Base-by-base conservation (phyloP, 176 grass and related monocot species). In the Dendrocalamus sinicus region DNA sequence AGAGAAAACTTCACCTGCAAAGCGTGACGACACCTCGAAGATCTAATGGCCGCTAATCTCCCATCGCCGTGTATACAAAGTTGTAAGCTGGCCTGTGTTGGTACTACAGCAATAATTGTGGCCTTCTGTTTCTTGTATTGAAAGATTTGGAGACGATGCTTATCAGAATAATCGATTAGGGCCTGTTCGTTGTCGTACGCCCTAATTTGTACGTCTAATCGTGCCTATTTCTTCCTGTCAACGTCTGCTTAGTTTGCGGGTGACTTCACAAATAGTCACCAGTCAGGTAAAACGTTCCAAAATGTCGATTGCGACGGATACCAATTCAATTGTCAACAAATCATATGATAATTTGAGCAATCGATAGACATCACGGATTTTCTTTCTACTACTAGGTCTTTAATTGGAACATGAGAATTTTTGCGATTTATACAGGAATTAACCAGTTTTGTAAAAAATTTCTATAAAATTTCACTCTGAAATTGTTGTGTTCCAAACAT, bases 91-190 rank as follows among this genome's bases (percentile, higher is more conserved):
- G 12, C 22, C 74, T 22, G 41, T 83, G 43, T 41, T 16, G 19
- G 5, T 60, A 3, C 2, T 70, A 44, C n/a, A 70, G 1, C 41
- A 91, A 69, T 91, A 75, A 80, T 80, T 19, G 71, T 81, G 35
- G 0, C n/a, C 19, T 48, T 22, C 32, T 57, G 54, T 76, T 71
- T 58, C 28, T 68, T 77, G 79, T 69, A 62, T 78, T 71, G 17
- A 62, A 85, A 63, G 23, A 46, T 9, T 35, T 66, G 46, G 70
- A 20, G 73, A 74, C 12, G 10, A 76, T 75, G 23, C 54, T 83
- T 79, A 9, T 37, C 55, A 32, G 28, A 15, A 41, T 78, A 88
- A 54, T 65, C 9, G 39, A n/a, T 73, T 8, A 59, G 12, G 44
- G 11, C 41, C 7, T 9, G 28, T 52, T 19, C 17, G 17, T 6